Evolutionary conservation across 805 yeast genomes (phyloP).

Genomic region (Ogataea parapolymorpha): DNA sequence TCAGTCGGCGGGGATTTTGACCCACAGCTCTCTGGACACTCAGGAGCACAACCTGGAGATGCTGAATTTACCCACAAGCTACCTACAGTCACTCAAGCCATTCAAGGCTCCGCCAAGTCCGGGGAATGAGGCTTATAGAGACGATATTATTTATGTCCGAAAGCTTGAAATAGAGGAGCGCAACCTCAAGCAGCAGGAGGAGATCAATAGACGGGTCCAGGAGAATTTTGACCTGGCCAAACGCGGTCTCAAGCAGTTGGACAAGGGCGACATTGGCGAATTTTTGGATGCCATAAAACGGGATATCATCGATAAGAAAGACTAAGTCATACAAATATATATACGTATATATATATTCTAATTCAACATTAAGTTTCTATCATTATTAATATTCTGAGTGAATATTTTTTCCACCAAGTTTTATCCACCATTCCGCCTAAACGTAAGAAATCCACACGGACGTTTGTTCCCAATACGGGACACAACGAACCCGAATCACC

Average conservation of each 20-base stretch:
- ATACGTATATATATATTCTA: neutral
- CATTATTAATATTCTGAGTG: neutral
- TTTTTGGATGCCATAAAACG: constrained; percentile 23
- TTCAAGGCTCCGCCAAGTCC: constrained; percentile 23
- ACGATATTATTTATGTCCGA: constrained; percentile 31
- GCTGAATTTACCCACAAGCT: constrained; percentile 32
- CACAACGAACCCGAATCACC: neutral
- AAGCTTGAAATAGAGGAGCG: constrained; percentile 32
- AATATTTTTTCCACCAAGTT: neutral
- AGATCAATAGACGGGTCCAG: constrained; percentile 15
- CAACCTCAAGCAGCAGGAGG: constrained; percentile 15
- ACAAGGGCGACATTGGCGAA: constrained; percentile 29
- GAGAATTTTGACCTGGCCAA: constrained; percentile 25
- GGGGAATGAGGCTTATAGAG: constrained; percentile 32
- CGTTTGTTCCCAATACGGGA: neutral
- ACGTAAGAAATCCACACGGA: constrained; percentile 7
- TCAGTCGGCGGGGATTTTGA: constrained; percentile 30
- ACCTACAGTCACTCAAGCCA: constrained; percentile 22
- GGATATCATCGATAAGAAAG: constrained; percentile 1
- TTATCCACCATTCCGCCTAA: constrained; percentile 7
- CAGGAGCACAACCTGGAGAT: constrained; percentile 34
- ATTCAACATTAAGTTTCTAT: neutral
- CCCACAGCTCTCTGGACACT: constrained; percentile 32
- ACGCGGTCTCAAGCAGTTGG: constrained; percentile 23
- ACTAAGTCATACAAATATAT: neutral